Evolutionary conservation across 371 early-diverging fungal species (phyloP), one percentile per base, ranked within the genome.

Genomic region (Basidiobolus meristosporus): DNA sequence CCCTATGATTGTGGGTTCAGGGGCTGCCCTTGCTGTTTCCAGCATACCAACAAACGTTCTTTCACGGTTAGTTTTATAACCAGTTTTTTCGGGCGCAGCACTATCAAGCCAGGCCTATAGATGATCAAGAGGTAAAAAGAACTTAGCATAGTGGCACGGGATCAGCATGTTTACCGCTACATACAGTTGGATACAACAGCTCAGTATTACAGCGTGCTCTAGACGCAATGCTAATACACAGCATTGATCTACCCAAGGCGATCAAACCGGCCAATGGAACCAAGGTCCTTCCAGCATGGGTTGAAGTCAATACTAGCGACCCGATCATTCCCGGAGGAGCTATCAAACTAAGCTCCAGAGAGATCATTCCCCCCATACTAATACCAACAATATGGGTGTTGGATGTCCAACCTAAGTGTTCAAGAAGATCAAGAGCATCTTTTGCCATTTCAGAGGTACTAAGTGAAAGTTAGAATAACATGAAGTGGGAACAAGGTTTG

Each of bases 291-390:
- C 16, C 5, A n/a, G 18, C 18, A 34, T 5, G 53, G 0, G 65
- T 63, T 10, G 60, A 60, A 12, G 63, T 68, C 30, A 68, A 34
- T 6, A 59, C 56, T 31, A 68, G 32, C 3, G 68, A 60, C 10
- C 41, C 28, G 28, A 68, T 53, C n/a, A 56, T 43, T 15, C 40
- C 31, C 2, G 62, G 57, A 1, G 55, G 50, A 0, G 47, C 46
- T 33, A 54, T 48, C n/a, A n/a, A n/a, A 0, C 53, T 63, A 45
- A 78, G 46, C 42, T 73, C 69, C 33, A 70, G 59, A 0, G 74
- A 58, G 18, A 81, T 69, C 81, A 81, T 77, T 14, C 78, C 78
- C 18, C 83, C 82, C 82, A 82, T 82, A 3, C 76, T 76, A 7
- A 82, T 60, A 2, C 83, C 86, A 17, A 66, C 68, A 26, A 82